These are phyloP conservation scores for Pseudogymnoascus sp. DNA, from an alignment of 2,329 filamentous ascomycete species.

Conservation along the genomic window DNA sequence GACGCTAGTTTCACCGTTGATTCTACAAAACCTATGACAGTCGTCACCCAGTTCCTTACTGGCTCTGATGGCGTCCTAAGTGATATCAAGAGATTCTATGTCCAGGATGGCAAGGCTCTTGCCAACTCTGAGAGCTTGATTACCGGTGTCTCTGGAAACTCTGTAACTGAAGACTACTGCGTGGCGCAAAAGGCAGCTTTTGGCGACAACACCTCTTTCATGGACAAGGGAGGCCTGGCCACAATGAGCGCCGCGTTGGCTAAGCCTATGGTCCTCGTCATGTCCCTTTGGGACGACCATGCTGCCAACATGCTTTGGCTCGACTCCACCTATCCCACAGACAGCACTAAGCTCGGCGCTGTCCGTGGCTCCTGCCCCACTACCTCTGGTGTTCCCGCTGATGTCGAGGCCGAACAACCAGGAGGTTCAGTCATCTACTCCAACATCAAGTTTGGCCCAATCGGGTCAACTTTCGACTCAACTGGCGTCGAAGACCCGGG, in stretches of 20 bases:
- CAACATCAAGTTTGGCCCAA: constrained; percentile 21
- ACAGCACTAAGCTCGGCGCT: constrained; percentile 33
- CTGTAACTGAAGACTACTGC: constrained; percentile 52
- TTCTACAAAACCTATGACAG: constrained; percentile 32
- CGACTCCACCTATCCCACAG: constrained; percentile 46
- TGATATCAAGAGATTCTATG: constrained; percentile 57
- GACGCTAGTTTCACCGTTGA: constrained; percentile 18
- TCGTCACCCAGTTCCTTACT: constrained; percentile 46
- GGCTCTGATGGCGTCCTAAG: constrained; percentile 42
- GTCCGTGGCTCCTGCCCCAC: constrained; percentile 37
- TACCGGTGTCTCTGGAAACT: constrained; percentile 33
- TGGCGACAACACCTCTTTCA: constrained; percentile 38
- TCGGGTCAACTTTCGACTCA: constrained; percentile 15
- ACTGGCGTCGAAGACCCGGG: not conserved
- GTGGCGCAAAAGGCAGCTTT: constrained; percentile 49
- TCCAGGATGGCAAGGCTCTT: constrained; percentile 53
- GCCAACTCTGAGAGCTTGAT: constrained; percentile 35
- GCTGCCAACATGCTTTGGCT: constrained; percentile 54
- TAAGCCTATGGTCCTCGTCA: constrained; percentile 18
- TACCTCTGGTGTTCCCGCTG: constrained; percentile 29
- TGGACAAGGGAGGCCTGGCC: not conserved
- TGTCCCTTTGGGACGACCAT: constrained; percentile 42
- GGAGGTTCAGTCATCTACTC: constrained; percentile 33
- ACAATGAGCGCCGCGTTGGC: constrained; percentile 15
- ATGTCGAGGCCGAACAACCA: constrained; percentile 30